These are phyloP conservation scores for Beta lomatogona DNA, from an alignment of 179 eudicot species.

Conservation along the genomic window DNA sequence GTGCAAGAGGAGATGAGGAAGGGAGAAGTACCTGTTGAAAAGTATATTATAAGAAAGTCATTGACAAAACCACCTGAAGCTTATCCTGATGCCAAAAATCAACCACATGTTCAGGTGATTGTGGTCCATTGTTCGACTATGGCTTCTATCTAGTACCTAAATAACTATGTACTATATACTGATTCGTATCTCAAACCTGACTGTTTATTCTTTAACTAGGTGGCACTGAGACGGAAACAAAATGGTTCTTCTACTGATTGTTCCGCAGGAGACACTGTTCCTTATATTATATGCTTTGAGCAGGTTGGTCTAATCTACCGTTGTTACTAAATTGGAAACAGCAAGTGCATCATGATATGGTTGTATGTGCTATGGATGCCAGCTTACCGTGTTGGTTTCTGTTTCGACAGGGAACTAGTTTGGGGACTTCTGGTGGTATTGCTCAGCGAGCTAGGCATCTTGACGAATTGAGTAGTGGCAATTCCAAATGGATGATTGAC, in stretches of 20 bases:
- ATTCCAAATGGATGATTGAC: constrained; percentile 87
- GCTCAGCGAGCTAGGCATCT: constrained; percentile 99
- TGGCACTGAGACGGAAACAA: constrained; percentile 82
- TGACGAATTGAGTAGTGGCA: constrained; percentile 73
- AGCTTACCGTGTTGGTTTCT: constrained; percentile 5
- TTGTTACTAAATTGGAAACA: constrained; percentile 5
- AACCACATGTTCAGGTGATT: constrained; percentile 97
- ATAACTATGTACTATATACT: neutral
- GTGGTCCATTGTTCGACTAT: neutral
- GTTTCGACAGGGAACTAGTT: constrained; percentile 55
- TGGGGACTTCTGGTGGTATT: constrained; percentile 66
- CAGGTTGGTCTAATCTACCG: constrained; percentile 54
- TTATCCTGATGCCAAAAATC: constrained; percentile 93
- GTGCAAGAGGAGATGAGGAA: constrained; percentile 89
- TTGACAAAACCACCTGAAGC: constrained; percentile 93
- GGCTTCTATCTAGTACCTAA: neutral
- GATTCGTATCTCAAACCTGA: constrained; percentile 9
- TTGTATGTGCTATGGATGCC: neutral
- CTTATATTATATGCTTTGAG: constrained; percentile 87
- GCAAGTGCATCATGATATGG: neutral
- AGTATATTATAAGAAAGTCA: constrained; percentile 85
- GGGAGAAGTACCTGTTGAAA: constrained; percentile 80
- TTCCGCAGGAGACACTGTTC: constrained; percentile 96
- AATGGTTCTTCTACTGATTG: constrained; percentile 81
- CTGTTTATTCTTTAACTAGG: constrained; percentile 40